Base-by-base conservation (phyloP, 768 basidiomycete genomes). In the Cytidiella melzeri region DNA sequence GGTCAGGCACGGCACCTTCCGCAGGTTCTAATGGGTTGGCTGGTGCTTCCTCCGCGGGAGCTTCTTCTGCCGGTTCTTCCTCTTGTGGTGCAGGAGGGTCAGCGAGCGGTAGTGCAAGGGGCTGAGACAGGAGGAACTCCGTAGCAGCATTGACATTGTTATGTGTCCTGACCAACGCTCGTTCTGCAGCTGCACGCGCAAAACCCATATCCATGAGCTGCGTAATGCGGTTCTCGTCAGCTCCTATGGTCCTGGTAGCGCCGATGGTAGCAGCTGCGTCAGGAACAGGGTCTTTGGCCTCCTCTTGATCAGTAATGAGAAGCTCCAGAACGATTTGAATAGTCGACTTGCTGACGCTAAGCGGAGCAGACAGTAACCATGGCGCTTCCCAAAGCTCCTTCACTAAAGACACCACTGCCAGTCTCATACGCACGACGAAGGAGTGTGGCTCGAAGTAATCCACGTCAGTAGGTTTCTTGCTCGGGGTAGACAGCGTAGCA, bases 201-300 rank as follows among this genome's bases (percentile, higher is more conserved):
- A 98, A 99, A 41, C 96, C 96, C 96, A 99, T 98, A 59, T 98
- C 96, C 9, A 81, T 84, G 47, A 98, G 73, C 58, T 92, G 87
- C 44, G 80, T 78, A 46, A 97, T 80, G 28, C 85, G 80, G 41
- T 73, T 75, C 63, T 93, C 91, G 62, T 92, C 88, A 0, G 86
- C 11, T 74, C 80, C 52, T 73, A 55, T 30, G 59, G 63, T 51
- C 64, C 65, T 52, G 58, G 61, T 37, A 62, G 70, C 43, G n/a
- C 61, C 58, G 46, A 68, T 61, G 7, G 65, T 47, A 39, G 67
- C 60, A 28, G 62, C 53, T 9, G 63, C 57, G 27, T 64, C 63
- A n/a, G 64, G 58, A 23, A 59, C 61, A 19, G 67, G 52, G 3
- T 68, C 72, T 48, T 78, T 79, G 15, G 69, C 62, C 49, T 87